A percentile compares a stretch with the other conserved stretches of the same genome.
These are phyloP conservation scores for Mortierella sp. DNA, from an alignment of 371 early-diverging fungal genomes.

Conservation along the genomic window DNA sequence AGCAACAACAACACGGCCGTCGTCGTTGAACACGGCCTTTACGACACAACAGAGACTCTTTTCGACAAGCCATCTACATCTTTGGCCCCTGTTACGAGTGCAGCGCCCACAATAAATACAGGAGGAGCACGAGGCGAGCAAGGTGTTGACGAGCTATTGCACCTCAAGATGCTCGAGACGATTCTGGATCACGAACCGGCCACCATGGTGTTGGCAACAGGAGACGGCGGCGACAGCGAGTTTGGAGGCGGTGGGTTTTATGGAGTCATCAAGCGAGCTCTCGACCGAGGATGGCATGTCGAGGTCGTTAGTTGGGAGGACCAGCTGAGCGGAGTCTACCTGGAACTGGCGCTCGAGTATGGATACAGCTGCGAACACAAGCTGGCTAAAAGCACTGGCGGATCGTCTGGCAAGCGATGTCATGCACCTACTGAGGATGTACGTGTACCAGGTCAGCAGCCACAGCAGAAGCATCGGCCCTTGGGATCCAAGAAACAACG, in stretches of 20 bases:
- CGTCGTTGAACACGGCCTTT: no score
- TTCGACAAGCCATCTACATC: not conserved
- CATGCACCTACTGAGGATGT: not conserved
- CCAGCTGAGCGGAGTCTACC: conserved; percentile 47
- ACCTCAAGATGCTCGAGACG: conserved; percentile 61
- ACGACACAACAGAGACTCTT: no score
- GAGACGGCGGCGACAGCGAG: conserved; percentile 60
- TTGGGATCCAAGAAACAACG: not conserved
- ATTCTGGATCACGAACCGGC: conserved; percentile 57
- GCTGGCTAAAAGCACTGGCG: not conserved
- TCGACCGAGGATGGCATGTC: conserved; percentile 60
- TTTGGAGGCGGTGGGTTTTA: conserved; percentile 60
- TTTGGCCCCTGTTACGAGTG: not conserved
- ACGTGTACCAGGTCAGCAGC: not conserved
- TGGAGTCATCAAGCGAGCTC: conserved; percentile 53
- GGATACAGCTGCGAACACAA: conserved; percentile 18
- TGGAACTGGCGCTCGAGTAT: conserved; percentile 47
- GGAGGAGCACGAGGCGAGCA: conserved; percentile 38
- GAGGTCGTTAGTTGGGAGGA: conserved; percentile 61
- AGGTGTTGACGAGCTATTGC: conserved; percentile 60
- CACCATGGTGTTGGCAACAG: conserved; percentile 57
- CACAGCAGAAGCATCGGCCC: not conserved
- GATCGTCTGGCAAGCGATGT: not conserved
- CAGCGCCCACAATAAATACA: not conserved
- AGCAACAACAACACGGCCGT: not conserved